These are phyloP conservation scores for Phtheirospermum japonicum DNA, from an alignment of 257 asterid genomes.

Conservation along the genomic window DNA sequence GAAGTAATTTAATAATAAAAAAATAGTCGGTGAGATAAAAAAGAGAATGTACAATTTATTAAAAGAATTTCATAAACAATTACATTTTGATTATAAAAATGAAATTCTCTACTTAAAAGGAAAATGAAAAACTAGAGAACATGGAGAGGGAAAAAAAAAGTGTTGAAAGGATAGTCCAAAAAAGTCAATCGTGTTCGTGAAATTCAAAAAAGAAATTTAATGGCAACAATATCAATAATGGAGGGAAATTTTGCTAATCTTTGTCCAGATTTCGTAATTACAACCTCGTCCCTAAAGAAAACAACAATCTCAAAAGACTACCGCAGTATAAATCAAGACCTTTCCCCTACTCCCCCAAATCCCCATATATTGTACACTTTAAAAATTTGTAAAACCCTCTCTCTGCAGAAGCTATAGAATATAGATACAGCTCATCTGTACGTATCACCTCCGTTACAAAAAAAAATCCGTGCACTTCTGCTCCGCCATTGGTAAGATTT, in stretches of 20 bases:
- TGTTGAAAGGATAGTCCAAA: constrained; percentile 11
- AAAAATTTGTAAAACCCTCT: constrained; percentile 33
- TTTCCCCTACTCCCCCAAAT: constrained; percentile 35
- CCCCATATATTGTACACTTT: constrained; percentile 21
- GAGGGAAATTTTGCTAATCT: constrained; percentile 40
- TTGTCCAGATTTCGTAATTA: constrained; percentile 4
- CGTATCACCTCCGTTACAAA: constrained; percentile 30
- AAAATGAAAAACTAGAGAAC: background rate
- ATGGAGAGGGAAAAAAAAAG: background rate
- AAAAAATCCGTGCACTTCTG: constrained; percentile 12
- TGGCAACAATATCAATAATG: constrained; percentile 32
- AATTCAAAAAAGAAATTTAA: constrained; percentile 33
- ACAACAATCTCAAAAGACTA: constrained; percentile 3
- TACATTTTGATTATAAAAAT: too few relatives aligned
- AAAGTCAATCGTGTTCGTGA: constrained; percentile 21
- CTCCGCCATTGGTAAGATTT: constrained; percentile 39
- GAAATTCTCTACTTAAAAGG: too few relatives aligned
- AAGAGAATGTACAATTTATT: too few relatives aligned
- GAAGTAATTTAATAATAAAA: too few relatives aligned
- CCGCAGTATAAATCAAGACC: constrained; percentile 30
- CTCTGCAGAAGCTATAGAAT: constrained; percentile 27
- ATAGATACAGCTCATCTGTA: constrained; percentile 39
- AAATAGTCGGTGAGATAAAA: too few relatives aligned
- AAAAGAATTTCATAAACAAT: too few relatives aligned
- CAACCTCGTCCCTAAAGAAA: constrained; percentile 21